Evolutionary conservation across 768 basidiomycete species (phyloP).

Genomic region (Lyophyllum atratum): DNA sequence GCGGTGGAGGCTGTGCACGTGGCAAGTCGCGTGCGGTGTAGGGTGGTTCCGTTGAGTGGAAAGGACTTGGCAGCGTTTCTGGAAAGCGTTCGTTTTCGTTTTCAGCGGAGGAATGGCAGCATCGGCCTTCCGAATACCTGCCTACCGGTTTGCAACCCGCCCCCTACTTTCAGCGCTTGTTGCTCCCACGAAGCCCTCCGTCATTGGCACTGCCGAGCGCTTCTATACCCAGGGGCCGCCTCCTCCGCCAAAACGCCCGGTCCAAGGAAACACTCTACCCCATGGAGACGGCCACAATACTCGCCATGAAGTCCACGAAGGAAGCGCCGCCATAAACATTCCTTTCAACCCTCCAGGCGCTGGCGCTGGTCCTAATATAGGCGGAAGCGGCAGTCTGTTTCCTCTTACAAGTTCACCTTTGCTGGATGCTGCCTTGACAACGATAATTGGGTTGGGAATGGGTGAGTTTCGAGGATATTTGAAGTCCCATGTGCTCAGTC

Average conservation of each 20-base stretch:
- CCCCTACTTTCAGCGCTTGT: neutral
- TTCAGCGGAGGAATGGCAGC: slow-evolving; percentile 6
- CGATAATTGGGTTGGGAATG: slow-evolving; percentile 61
- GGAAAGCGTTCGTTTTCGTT: neutral
- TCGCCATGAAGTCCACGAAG: slow-evolving; percentile 45
- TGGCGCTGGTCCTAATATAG: slow-evolving; percentile 31
- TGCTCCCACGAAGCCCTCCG: neutral
- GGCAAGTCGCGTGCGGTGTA: too few species aligned
- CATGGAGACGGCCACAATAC: slow-evolving; percentile 5
- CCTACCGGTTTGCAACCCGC: neutral
- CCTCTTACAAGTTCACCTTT: slow-evolving; percentile 43
- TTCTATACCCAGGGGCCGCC: slow-evolving; percentile 18
- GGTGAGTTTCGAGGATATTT: slow-evolving; percentile 32
- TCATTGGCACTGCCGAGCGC: slow-evolving; percentile 9
- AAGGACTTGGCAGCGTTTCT: neutral
- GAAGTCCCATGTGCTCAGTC: neutral
- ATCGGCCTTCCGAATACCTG: slow-evolving; percentile 3
- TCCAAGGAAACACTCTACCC: slow-evolving; percentile 8
- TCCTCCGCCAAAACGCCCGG: slow-evolving; percentile 11
- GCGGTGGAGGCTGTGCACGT: too few species aligned
- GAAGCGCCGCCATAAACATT: slow-evolving; percentile 34
- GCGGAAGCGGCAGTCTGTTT: slow-evolving; percentile 31
- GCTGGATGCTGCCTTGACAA: slow-evolving; percentile 58
- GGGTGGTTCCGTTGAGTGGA: too few species aligned
- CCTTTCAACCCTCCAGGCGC: slow-evolving; percentile 48